Base-by-base conservation (phyloP, 306 rosid genomes). In the Trifolium repens region DNA sequence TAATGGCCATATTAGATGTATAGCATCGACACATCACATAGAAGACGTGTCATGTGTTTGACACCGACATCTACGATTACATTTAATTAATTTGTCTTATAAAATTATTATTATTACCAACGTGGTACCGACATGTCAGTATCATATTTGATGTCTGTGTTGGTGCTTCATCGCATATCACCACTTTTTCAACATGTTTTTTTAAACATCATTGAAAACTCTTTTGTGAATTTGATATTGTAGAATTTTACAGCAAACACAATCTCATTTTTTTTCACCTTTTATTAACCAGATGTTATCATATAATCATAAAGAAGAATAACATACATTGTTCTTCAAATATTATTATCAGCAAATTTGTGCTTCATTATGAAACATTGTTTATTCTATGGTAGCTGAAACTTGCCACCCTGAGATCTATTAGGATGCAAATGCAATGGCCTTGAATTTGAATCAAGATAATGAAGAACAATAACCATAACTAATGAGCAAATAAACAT, bases 401-500 rank as follows among this genome's bases (percentile, higher is more conserved):
- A 24, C 42, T 67, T 65, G 55, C 39, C 4, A 14, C 55, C 73
- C 0, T 44, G 80, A 65, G 79, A 44, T 13, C 40, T 40, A 30
- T 72, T 72, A 46, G 57, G 15, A 67, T 58, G 37, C 39, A 73
- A 81, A 67, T 77, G 89, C 86, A 83, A 27, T 12, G 89, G 90
- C 80, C 88, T 84, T 35, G 85, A 78, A 80, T 90, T 90, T 27
- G 82, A 78, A 73, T 92, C 97, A 55, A 88, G 86, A 65, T 74
- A 61, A 69, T 84, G 80, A 49, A 92, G 85, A 8, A 78, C 9
- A 4, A 70, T 1, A 15, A 92, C 97, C 85, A 87, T 75, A 63
- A 71, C 44, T 12, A 88, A 7, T 9, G 94, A 88, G 67, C 89
- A 87, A 73, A 78, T 32, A 70, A 90, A 87, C 96, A 87, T 90